phyloP scores from a whole-genome alignment of 139 green algal species.

The Haematococcus sp. region DNA sequence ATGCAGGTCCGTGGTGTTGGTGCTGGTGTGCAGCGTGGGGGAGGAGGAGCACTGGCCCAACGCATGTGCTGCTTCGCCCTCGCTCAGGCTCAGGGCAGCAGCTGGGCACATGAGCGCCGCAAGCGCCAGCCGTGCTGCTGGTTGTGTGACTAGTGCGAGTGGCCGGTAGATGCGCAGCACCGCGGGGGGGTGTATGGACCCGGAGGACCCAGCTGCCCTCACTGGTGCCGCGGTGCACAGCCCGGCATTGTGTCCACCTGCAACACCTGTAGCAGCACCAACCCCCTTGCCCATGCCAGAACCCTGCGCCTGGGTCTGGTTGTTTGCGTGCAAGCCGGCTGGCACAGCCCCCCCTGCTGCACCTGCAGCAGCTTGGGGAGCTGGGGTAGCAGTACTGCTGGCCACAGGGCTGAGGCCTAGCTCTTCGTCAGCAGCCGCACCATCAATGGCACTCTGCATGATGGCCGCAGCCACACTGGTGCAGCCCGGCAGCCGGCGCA shows the following conservation, averaged over 20 bases:
- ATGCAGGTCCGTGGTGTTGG: background rate
- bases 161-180: constrained; percentile 7
- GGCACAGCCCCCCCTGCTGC: background rate
- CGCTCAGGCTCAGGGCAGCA: background rate
- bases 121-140: background rate
- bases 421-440: background rate
- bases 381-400: too few relatives aligned
- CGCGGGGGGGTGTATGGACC: background rate
- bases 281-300: too few relatives aligned
- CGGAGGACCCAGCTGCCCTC: background rate
- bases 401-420: too few relatives aligned
- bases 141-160: background rate
- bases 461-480: constrained; percentile 1
- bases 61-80: background rate
- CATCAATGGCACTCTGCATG: constrained; percentile 16
- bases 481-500: constrained; percentile 35
- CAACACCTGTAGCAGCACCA: too few relatives aligned
- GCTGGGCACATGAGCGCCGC: constrained; percentile 3
- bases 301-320: background rate
- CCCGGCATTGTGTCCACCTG: too few relatives aligned
- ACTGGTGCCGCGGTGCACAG: background rate
- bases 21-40: background rate
- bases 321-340: background rate
- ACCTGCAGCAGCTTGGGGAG: too few relatives aligned
- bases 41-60: background rate